A percentile compares a stretch with the other conserved stretches of the same genome.
Evolutionary conservation across 2,329 filamentous ascomycete genomes (phyloP).

Genomic region (Pseudogymnoascus sp.): DNA sequence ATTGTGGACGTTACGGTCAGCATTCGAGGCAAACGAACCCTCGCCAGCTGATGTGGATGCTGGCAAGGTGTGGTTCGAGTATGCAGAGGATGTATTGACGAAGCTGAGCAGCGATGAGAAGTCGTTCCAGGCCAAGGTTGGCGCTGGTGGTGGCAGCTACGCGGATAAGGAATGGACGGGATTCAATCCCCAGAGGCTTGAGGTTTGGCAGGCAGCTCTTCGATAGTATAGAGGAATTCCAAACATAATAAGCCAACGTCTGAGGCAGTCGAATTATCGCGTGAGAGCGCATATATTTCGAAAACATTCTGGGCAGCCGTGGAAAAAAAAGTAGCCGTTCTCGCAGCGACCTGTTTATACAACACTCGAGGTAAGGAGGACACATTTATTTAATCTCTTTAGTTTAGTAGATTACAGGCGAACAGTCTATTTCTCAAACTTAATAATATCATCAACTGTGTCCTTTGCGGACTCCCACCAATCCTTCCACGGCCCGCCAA

Average conservation of each 20-base stretch:
- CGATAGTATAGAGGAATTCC: background rate
- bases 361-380: too few relatives aligned
- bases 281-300: background rate
- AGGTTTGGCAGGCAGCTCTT: constrained; percentile 20
- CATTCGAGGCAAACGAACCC: constrained; percentile 22
- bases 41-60: constrained; percentile 19
- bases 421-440: background rate
- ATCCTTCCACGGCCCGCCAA: constrained; percentile 4
- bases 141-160: constrained; percentile 19
- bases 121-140: constrained; percentile 17
- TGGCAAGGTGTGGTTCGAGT: constrained; percentile 22
- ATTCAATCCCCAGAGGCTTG: constrained; percentile 25
- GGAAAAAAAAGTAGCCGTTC: too few relatives aligned
- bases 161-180: constrained; percentile 23
- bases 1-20: constrained; percentile 27
- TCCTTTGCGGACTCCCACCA: constrained; percentile 10
- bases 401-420: too few relatives aligned
- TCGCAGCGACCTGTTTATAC: too few relatives aligned
- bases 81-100: constrained; percentile 17
- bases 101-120: constrained; percentile 14
- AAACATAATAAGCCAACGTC: background rate
- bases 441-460: constrained; percentile 11
- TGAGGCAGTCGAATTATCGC: background rate
- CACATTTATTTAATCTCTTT: too few relatives aligned
- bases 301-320: background rate